A percentile compares a stretch with the other conserved stretches of the same genome.
These are phyloP conservation scores for Teratosphaeria epicoccoides DNA, from an alignment of 2,329 filamentous ascomycete species.

Conservation along the genomic window DNA sequence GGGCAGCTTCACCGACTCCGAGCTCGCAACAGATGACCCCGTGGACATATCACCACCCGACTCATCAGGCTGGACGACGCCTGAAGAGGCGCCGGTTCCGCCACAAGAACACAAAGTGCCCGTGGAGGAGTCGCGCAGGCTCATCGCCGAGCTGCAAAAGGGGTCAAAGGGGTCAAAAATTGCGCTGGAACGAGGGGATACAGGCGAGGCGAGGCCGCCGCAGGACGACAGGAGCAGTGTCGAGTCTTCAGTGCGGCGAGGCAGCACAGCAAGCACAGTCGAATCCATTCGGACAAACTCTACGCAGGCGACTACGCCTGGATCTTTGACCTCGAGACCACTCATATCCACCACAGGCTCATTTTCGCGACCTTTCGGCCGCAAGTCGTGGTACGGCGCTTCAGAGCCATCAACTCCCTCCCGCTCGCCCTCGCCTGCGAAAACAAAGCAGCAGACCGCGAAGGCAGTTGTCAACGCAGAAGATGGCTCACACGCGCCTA, in stretches of 20 bases:
- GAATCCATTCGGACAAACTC: constrained; percentile 16
- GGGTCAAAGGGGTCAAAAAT: constrained; percentile 24
- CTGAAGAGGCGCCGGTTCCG: constrained; percentile 25
- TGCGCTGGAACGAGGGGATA: constrained; percentile 7
- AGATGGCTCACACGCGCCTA: constrained; percentile 2
- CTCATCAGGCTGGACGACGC: constrained; percentile 36
- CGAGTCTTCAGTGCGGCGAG: constrained; percentile 11
- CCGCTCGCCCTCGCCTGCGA: constrained; percentile 24
- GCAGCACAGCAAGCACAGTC: constrained; percentile 12
- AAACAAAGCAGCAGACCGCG: constrained; percentile 9
- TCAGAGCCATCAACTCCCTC: constrained; percentile 19
- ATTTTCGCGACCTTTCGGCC: constrained; percentile 17
- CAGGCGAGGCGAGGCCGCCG: constrained; percentile 4
- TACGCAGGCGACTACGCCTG: constrained; percentile 13
- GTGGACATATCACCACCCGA: constrained; percentile 27
- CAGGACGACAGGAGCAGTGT: constrained; percentile 16
- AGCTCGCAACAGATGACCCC: constrained; percentile 30
- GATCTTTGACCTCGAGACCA: constrained; percentile 11
- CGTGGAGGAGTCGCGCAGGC: constrained; percentile 20
- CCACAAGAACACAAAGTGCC: constrained; percentile 18
- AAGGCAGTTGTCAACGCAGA: constrained; percentile 1
- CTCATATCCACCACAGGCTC: constrained; percentile 14
- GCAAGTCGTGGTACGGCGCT: constrained; percentile 19
- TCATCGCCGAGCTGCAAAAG: constrained; percentile 23
- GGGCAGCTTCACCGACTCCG: constrained; percentile 40